Conservation (phyloP, 805 yeast genomes). For the Yamadazyma laniorum region DNA sequence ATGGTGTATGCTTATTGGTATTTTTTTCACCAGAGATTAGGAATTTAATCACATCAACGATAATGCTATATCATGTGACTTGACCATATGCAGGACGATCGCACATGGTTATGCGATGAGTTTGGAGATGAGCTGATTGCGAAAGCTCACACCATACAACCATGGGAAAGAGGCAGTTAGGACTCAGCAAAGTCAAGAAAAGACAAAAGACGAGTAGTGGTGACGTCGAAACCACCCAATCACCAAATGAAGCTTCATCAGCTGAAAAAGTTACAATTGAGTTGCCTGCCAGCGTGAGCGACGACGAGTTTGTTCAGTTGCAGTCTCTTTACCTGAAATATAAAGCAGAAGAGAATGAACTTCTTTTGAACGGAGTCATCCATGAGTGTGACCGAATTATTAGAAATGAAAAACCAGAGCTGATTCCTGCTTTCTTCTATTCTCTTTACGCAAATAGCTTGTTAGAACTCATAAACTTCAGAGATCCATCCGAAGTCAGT, state of each 20-base stretch:
- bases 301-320: slow-evolving; percentile 77
- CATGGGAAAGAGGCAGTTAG: slow-evolving; percentile 36
- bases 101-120: not conserved
- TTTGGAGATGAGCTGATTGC: slow-evolving; percentile 8
- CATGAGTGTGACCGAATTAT: slow-evolving; percentile 87
- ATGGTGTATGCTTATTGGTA: slow-evolving; percentile 6
- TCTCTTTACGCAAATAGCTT: slow-evolving; percentile 72
- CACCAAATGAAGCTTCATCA: not conserved
- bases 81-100: not conserved
- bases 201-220: slow-evolving; percentile 15
- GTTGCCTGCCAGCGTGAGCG: slow-evolving; percentile 64
- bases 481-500: slow-evolving; percentile 31
- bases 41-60: not conserved
- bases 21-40: not conserved
- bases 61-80: slow-evolving; percentile 6
- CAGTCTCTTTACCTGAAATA: slow-evolving; percentile 71
- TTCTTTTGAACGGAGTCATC: slow-evolving; percentile 76
- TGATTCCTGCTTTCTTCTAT: slow-evolving; percentile 54
- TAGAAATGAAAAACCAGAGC: slow-evolving; percentile 36
- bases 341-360: slow-evolving; percentile 54
- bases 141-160: not conserved
- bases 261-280: slow-evolving; percentile 47
- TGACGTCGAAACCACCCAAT: not conserved
- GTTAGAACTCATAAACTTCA: slow-evolving; percentile 58
- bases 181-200: slow-evolving; percentile 44